These are phyloP conservation scores for Talaromyces sp. DNA, from an alignment of 2,329 filamentous ascomycete genomes.

Conservation along the genomic window DNA sequence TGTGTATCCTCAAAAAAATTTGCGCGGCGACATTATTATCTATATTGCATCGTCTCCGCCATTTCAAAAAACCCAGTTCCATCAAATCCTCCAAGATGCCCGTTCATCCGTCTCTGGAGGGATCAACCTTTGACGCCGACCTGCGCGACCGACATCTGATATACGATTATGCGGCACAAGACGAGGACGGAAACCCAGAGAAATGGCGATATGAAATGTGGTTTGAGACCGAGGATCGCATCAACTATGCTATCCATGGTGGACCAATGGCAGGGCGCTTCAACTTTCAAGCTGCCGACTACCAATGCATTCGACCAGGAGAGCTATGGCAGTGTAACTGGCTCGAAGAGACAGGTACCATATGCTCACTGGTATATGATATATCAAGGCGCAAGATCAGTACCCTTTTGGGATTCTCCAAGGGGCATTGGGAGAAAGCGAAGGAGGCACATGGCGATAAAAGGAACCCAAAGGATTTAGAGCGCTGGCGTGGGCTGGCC, in stretches of 20 bases:
- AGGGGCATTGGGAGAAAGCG: conserved; percentile 59
- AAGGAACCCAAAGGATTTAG: conserved; percentile 54
- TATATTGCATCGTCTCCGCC: too few relatives aligned
- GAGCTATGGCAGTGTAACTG: conserved; percentile 65
- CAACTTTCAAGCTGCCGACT: conserved; percentile 59
- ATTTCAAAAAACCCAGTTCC: background rate
- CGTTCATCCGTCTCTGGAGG: conserved; percentile 19
- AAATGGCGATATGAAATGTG: conserved; percentile 66
- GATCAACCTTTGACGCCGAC: conserved; percentile 52
- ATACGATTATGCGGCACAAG: conserved; percentile 59
- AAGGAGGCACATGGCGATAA: conserved; percentile 60
- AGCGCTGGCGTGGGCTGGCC: conserved; percentile 57
- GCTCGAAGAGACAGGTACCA: conserved; percentile 63
- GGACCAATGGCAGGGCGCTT: conserved; percentile 60
- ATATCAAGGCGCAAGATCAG: conserved; percentile 54
- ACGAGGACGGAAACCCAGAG: conserved; percentile 53
- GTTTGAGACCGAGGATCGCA: conserved; percentile 59
- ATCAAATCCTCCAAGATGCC: conserved; percentile 20
- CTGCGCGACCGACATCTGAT: conserved; percentile 58
- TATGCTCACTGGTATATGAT: conserved; percentile 60
- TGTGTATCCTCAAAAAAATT: too few relatives aligned
- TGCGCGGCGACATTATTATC: too few relatives aligned
- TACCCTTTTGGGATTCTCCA: conserved; percentile 58
- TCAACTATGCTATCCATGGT: conserved; percentile 63
- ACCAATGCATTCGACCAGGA: conserved; percentile 60